Base-by-base conservation (phyloP, 192 early-diverging fungal species). In the Rhizoclosmatium sp. region DNA sequence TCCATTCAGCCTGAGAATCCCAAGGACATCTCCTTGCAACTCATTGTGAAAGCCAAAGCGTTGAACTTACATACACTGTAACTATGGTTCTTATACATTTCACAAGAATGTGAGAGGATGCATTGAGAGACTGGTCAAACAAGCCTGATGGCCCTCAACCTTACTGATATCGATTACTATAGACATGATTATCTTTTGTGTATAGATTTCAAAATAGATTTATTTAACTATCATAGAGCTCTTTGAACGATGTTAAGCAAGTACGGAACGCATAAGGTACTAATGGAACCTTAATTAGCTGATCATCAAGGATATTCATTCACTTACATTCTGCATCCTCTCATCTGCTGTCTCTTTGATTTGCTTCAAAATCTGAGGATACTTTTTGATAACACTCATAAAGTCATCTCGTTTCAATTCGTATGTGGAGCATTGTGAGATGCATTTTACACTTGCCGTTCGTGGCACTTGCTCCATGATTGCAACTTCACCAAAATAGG, bases 401-500 rank as follows among this genome's bases (percentile, higher is more conserved):
- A 89, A 78, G 60, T 84, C 80, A 5, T 79, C 62, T 77, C 82
- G 81, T 4, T 60, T 65, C 21, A 89, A 66, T n/a, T 66, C 80
- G 65, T 79, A 87, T 0, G 82, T 80, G 10, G 83, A 86, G 70
- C 87, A 89, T 4, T 47, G 65, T 21, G 75, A 66, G 2, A 21
- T 62, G 47, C 84, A 83, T 59, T 76, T 75, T 23, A 89, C 75
- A 19, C 82, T 77, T 40, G 86, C 87, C 10, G 84, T 89, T 47
- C 87, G 70, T 23, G 87, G 86, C 5, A 89, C 87, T 51, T 89
- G 61, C 68, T 89, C 81, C 1, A 90, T 76, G 7, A 91, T 65
- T 39, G 89, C 83, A 0, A 90, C 89, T 78, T 90, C 89, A 45
- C 89, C 89, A 81, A 90, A 90, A 61, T 72, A 90, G 45, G 84